These are phyloP conservation scores for Sphagnum tenellum DNA, from an alignment of 225 moss, liverwort and hornwort genomes.

Conservation along the genomic window DNA sequence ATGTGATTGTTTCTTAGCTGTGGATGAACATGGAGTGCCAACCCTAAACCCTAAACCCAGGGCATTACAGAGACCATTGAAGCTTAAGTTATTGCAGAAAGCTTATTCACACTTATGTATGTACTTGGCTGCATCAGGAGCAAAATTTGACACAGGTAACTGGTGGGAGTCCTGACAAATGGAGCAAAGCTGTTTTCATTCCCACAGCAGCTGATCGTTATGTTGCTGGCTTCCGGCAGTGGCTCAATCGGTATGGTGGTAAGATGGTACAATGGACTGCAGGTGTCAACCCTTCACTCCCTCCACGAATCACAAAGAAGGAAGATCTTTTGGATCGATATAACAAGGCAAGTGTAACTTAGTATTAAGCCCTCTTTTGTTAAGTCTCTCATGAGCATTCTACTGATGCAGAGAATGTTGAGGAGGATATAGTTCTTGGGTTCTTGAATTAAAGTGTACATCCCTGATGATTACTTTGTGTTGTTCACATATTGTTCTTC, in stretches of 20 bases:
- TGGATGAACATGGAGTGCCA: too few relatives aligned
- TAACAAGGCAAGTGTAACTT: conserved; percentile 16
- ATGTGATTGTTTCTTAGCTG: too few relatives aligned
- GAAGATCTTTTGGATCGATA: conserved; percentile 77
- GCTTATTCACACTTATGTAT: too few relatives aligned
- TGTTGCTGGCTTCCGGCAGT: conserved; percentile 80
- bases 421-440: too few relatives aligned
- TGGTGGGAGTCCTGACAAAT: conserved; percentile 31
- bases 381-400: too few relatives aligned
- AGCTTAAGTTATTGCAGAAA: too few relatives aligned
- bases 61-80: too few relatives aligned
- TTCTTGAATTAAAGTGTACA: too few relatives aligned
- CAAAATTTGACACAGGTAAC: conserved; percentile 47
- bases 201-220: conserved; percentile 77
- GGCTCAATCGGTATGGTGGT: conserved; percentile 56
- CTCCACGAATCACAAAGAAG: conserved; percentile 42
- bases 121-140: conserved; percentile 27
- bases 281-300: conserved; percentile 43
- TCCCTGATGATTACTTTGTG: too few relatives aligned
- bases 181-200: conserved; percentile 82
- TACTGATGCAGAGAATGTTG: too few relatives aligned
- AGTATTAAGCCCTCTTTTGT: too few relatives aligned
- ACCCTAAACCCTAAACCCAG: too few relatives aligned
- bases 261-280: conserved; percentile 40
- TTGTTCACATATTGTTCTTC: not conserved